A percentile compares a stretch with the other conserved stretches of the same genome.
Conservation (phyloP, 1,284 basidiomycete genomes). For the Sphagnurus paluster region DNA sequence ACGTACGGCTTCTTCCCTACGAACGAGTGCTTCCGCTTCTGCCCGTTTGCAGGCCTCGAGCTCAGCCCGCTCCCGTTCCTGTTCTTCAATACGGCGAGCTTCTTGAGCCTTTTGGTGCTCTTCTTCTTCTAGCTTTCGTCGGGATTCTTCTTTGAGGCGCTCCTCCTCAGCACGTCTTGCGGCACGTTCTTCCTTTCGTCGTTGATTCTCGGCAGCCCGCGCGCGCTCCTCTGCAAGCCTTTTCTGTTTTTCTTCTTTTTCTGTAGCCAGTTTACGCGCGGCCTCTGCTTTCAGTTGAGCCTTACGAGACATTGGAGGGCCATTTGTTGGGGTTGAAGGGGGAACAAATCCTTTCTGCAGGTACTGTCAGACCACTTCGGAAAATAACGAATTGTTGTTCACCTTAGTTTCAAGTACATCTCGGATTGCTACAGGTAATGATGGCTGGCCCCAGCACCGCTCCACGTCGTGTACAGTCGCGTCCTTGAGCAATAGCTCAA, state of each 20-base stretch:
- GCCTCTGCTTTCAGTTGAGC: conserved; percentile 25
- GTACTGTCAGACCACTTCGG: background rate
- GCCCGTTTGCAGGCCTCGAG: conserved; percentile 14
- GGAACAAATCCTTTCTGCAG: conserved; percentile 35
- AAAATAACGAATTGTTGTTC: background rate
- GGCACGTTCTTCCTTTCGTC: conserved; percentile 24
- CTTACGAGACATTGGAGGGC: conserved; percentile 26
- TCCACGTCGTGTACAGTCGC: conserved; percentile 39
- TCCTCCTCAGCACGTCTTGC: conserved; percentile 21
- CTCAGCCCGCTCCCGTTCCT: conserved; percentile 5
- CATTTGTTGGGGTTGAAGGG: conserved; percentile 13
- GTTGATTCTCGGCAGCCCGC: conserved; percentile 26
- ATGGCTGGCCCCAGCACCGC: conserved; percentile 28
- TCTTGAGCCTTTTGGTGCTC: conserved; percentile 13
- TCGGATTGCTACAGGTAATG: conserved; percentile 18
- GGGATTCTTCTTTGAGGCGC: conserved; percentile 9
- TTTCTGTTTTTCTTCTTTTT: conserved; percentile 24
- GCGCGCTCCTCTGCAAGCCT: conserved; percentile 27
- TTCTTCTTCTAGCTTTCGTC: conserved; percentile 11
- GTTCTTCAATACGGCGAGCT: conserved; percentile 13
- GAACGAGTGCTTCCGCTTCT: conserved; percentile 11
- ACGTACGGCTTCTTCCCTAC: conserved; percentile 12
- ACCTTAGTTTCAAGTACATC: conserved; percentile 31
- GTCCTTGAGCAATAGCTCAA: conserved; percentile 35
- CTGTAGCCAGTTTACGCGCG: conserved; percentile 15